phyloP scores from a whole-genome alignment of 2,329 filamentous ascomycete genomes.

The Verticillium albo-atrum region DNA sequence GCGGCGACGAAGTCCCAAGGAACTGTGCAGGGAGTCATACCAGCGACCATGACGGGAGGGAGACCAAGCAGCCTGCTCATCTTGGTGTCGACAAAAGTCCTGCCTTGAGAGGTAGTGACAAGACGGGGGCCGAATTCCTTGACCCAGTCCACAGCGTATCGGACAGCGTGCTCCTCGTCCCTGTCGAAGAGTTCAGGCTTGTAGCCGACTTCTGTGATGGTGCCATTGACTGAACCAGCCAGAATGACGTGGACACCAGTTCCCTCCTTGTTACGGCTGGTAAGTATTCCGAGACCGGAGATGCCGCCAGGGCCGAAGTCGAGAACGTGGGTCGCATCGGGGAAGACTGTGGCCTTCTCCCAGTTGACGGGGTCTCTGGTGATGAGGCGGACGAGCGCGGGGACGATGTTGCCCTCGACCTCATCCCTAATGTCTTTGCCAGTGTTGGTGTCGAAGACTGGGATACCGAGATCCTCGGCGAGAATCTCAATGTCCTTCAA shows the following conservation, averaged over 20 bases:
- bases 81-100: constrained; percentile 94
- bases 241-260: constrained; percentile 96
- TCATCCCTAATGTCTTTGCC: constrained; percentile 76
- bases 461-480: constrained; percentile 68
- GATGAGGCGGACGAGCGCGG: constrained; percentile 84
- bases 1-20: constrained; percentile 89
- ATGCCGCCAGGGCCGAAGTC: constrained; percentile 97
- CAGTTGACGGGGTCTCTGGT: constrained; percentile 92
- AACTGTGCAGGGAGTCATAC: constrained; percentile 89
- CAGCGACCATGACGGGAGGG: constrained; percentile 84
- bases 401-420: constrained; percentile 74
- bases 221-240: constrained; percentile 87
- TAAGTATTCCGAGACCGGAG: constrained; percentile 90
- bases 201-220: constrained; percentile 88
- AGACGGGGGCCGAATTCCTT: constrained; percentile 93
- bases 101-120: constrained; percentile 81
- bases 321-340: constrained; percentile 85
- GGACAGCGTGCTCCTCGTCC: constrained; percentile 90
- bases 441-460: constrained; percentile 86
- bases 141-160: constrained; percentile 95
- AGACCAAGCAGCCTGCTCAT: constrained; percentile 84
- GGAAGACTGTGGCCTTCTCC: constrained; percentile 92
- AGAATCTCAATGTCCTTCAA: constrained; percentile 77
- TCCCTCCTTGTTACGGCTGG: constrained; percentile 98
- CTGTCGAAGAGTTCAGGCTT: constrained; percentile 97